Evolutionary conservation across 2,329 filamentous ascomycete genomes (phyloP).

Genomic region (Penicillium sp.): DNA sequence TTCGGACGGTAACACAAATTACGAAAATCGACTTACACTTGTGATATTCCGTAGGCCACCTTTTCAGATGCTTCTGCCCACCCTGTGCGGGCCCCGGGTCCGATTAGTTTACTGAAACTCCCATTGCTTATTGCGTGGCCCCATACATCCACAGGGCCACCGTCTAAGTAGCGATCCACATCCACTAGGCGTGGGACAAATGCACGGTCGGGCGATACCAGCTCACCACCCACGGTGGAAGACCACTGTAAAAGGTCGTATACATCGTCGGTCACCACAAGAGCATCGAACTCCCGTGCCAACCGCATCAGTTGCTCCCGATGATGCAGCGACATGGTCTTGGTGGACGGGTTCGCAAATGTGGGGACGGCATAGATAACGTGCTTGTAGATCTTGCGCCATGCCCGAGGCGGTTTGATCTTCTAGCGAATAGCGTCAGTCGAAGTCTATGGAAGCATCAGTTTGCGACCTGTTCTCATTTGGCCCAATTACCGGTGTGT

Average conservation of each 20-base stretch:
- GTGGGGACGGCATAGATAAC: slow-evolving; percentile 87
- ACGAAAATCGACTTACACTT: slow-evolving; percentile 49
- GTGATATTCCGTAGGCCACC: slow-evolving; percentile 59
- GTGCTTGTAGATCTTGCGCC: slow-evolving; percentile 79
- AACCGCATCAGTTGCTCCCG: slow-evolving; percentile 70
- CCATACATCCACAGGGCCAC: slow-evolving; percentile 62
- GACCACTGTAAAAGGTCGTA: slow-evolving; percentile 92
- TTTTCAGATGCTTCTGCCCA: slow-evolving; percentile 76
- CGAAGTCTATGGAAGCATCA: not conserved
- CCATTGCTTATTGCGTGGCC: slow-evolving; percentile 84
- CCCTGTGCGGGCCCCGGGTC: slow-evolving; percentile 79
- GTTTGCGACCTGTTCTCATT: not conserved
- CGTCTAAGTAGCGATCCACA: slow-evolving; percentile 69
- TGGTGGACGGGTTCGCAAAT: slow-evolving; percentile 84
- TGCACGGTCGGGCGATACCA: slow-evolving; percentile 38
- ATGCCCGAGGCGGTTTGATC: slow-evolving; percentile 59
- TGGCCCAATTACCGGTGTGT: slow-evolving; percentile 42
- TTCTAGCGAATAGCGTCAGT: slow-evolving; percentile 34
- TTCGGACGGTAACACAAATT: not conserved
- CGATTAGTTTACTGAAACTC: slow-evolving; percentile 84
- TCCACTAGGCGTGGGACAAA: slow-evolving; percentile 72
- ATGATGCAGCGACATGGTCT: slow-evolving; percentile 71
- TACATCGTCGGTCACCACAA: slow-evolving; percentile 88
- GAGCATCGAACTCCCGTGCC: slow-evolving; percentile 74
- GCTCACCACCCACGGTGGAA: slow-evolving; percentile 25